Base-by-base conservation (phyloP, 805 yeast species). In the Sugiyamaella mastotermitis region DNA sequence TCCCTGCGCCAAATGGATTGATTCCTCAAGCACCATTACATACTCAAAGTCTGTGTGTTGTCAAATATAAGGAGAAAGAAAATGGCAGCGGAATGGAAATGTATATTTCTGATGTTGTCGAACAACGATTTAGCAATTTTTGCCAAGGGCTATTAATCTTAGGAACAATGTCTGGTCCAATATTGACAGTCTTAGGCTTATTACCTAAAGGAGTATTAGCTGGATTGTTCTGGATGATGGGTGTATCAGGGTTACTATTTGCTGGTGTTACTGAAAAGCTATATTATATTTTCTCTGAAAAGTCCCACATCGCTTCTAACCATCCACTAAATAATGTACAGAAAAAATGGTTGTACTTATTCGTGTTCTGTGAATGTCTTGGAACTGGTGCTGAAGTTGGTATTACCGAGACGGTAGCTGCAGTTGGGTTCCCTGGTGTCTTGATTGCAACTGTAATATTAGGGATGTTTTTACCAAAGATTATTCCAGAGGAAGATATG, bases 1-100 rank as follows among this genome's bases (percentile, higher is more conserved):
- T 92, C 2, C 98, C 97, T 0, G 87, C 97, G 2, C 97, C 97
- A 0, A 92, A 92, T 60, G 98, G 98, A 0, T 66, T 90, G 22
- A 90, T 90, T 31, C 98, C 98, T 1, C 98, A 90, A 58, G 97
- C 98, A 0, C 97, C 97, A 2, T 56, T 92, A 24, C 98, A 90
- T 51, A 87, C 97, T 0, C 74, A 72, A 29, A 76, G 95, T 0
- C 61, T 90, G 21, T 72, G 85, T 29, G 77, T 83, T 10, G 69
- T 69, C 46, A 69, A 71, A 36, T 35, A 35, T 22, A 32, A 56
- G 57, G 30, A 27, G 8, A 27, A 17, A 7, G 10, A 27, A 5
- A 27, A 27, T 10, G 10, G 14, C 18, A 27, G 30, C 14, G 7
- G 7, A 10, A 7, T 7, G 7, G 24, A 22, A 10, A 22, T 22